phyloP scores from a whole-genome alignment of 345 rosid species.

The Excoecaria cochinchinensis region DNA sequence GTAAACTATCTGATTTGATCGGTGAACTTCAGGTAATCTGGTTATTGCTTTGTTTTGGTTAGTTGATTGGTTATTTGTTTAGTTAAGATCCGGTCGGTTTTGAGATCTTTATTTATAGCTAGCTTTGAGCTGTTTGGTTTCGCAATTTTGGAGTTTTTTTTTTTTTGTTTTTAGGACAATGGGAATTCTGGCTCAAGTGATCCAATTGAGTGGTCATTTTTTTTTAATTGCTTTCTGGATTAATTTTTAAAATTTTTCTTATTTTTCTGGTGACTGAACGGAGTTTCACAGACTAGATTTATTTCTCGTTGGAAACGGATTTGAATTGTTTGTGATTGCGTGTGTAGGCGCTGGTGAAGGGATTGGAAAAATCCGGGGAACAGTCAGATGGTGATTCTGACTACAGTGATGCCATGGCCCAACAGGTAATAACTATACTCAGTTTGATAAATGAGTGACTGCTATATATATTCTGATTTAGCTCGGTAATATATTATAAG shows the following conservation, averaged over 20 bases:
- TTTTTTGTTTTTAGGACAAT: background rate
- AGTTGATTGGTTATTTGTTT: background rate
- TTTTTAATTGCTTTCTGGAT: background rate
- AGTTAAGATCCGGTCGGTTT: background rate
- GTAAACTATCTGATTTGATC: conserved; percentile 73
- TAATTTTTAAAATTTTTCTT: background rate
- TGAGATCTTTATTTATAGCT: background rate
- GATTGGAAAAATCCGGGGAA: conserved; percentile 58
- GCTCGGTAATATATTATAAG: background rate
- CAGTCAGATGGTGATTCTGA: conserved; percentile 55
- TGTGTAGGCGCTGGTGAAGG: conserved; percentile 53
- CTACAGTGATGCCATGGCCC: conserved; percentile 53
- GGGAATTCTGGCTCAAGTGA: background rate
- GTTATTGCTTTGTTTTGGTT: background rate
- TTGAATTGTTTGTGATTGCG: conserved; percentile 4
- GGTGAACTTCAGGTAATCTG: conserved; percentile 71
- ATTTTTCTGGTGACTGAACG: background rate
- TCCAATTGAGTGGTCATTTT: background rate
- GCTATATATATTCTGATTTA: background rate
- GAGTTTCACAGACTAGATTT: background rate
- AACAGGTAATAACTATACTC: conserved; percentile 51
- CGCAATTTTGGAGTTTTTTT: background rate
- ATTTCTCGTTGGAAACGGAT: background rate
- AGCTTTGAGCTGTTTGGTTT: background rate
- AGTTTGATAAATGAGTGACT: conserved; percentile 5